phyloP scores from a whole-genome alignment of 495 filamentous ascomycete species.

The Cryomyces antarcticus region DNA sequence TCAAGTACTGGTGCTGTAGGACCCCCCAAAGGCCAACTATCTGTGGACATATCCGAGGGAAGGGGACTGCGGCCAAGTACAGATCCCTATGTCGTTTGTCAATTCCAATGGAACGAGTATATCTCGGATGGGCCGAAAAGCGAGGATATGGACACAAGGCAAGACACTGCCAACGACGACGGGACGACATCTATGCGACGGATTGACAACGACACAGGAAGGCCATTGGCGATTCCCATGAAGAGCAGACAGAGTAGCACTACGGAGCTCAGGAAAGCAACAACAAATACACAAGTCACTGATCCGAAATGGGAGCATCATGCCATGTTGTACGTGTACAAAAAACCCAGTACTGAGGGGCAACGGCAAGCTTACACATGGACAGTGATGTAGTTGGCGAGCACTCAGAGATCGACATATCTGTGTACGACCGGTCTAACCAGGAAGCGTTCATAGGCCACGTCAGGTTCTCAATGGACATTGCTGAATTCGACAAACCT shows the following conservation, averaged over 20 bases:
- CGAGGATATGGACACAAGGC: constrained; percentile 22
- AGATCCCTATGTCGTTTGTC: constrained; percentile 88
- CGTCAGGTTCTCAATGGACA: constrained; percentile 42
- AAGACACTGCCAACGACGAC: constrained; percentile 20
- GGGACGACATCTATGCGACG: too few species aligned
- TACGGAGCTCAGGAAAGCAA: constrained; percentile 14
- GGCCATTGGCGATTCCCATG: constrained; percentile 90
- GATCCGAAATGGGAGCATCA: constrained; percentile 92
- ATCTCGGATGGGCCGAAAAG: constrained; percentile 68
- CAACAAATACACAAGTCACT: constrained; percentile 48
- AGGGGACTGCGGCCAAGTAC: constrained; percentile 59
- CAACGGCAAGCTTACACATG: background rate
- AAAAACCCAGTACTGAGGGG: constrained; percentile 14
- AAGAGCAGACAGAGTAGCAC: constrained; percentile 84
- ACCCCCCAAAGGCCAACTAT: constrained; percentile 71
- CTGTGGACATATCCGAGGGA: constrained; percentile 70
- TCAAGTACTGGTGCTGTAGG: constrained; percentile 28
- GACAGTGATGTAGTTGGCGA: constrained; percentile 82
- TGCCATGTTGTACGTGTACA: constrained; percentile 89
- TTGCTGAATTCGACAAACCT: constrained; percentile 38
- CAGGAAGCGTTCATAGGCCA: constrained; percentile 86
- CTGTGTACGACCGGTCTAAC: constrained; percentile 72
- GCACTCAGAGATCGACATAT: constrained; percentile 79
- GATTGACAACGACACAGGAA: constrained; percentile 52
- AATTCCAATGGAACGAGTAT: constrained; percentile 89